These are phyloP conservation scores for Spinellus fusiger DNA, from an alignment of 192 early-diverging fungal genomes.

Conservation along the genomic window DNA sequence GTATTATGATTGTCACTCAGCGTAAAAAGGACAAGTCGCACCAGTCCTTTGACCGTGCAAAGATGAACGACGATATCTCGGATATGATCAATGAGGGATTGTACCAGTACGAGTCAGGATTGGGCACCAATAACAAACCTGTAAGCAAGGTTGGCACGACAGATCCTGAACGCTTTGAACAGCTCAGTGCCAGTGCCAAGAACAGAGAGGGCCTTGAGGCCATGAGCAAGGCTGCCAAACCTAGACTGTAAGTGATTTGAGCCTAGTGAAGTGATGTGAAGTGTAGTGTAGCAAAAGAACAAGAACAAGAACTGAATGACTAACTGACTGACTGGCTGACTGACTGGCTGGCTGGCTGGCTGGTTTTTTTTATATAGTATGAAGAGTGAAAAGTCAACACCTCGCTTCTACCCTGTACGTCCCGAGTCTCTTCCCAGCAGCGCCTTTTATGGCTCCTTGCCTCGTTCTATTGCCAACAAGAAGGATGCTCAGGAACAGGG, in stretches of 20 bases:
- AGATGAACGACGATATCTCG: constrained; percentile 73
- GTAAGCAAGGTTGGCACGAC: constrained; percentile 58
- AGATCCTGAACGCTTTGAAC: constrained; percentile 51
- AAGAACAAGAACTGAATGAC: neutral
- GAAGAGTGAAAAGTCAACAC: constrained; percentile 10
- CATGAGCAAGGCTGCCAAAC: neutral
- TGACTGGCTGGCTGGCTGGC: too few relatives aligned
- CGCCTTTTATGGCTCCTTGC: constrained; percentile 16
- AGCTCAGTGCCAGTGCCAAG: constrained; percentile 35
- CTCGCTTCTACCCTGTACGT: constrained; percentile 51
- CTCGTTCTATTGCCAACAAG: constrained; percentile 20
- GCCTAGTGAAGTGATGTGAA: too few relatives aligned
- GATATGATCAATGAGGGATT: constrained; percentile 96
- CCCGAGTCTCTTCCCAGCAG: constrained; percentile 25
- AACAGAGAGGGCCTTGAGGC: constrained; percentile 4
- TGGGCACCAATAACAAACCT: constrained; percentile 26
- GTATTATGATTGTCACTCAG: constrained; percentile 91
- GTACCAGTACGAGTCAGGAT: constrained; percentile 81
- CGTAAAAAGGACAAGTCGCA: constrained; percentile 63
- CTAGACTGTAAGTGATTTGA: neutral
- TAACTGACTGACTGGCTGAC: too few relatives aligned
- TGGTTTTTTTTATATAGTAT: too few relatives aligned
- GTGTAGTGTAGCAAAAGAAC: neutral
- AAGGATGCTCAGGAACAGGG: constrained; percentile 63
- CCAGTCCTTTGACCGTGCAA: constrained; percentile 71